Evolutionary conservation across 1,139 yeast genomes (phyloP).

Genomic region (Protomyces pachydermus): DNA sequence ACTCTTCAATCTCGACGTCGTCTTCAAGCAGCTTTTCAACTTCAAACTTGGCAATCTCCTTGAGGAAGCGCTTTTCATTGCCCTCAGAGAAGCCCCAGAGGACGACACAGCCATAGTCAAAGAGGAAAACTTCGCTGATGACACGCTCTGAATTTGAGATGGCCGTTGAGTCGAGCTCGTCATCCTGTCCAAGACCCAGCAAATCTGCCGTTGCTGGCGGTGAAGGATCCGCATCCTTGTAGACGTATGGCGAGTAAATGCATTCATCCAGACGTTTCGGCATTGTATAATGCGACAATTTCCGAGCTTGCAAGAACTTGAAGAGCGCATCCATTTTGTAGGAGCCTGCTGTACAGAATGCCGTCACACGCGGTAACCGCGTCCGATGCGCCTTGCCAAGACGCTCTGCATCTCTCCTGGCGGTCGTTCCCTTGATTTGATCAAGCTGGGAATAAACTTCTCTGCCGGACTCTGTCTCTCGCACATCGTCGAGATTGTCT

Average conservation of each 20-base stretch:
- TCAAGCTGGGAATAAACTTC: conserved; percentile 29
- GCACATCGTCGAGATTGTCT: conserved; percentile 27
- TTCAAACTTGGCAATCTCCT: conserved; percentile 81
- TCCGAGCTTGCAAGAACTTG: conserved; percentile 78
- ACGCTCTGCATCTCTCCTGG: conserved; percentile 89
- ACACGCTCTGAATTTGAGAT: conserved; percentile 48
- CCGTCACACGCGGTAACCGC: conserved; percentile 74
- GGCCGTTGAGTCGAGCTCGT: conserved; percentile 71
- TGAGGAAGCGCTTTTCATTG: conserved; percentile 78
- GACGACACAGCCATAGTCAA: conserved; percentile 91
- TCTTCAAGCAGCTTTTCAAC: conserved; percentile 60
- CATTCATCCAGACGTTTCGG: conserved; percentile 93
- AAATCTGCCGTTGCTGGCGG: conserved; percentile 35
- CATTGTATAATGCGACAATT: conserved; percentile 57
- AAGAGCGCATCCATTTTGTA: conserved; percentile 81
- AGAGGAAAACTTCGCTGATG: conserved; percentile 72
- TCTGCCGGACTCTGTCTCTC: conserved; percentile 30
- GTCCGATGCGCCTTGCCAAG: conserved; percentile 81
- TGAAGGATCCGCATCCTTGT: conserved; percentile 36
- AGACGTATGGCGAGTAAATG: conserved; percentile 27
- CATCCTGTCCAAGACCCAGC: conserved; percentile 57
- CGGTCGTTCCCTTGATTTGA: conserved; percentile 81
- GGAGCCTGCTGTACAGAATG: conserved; percentile 91
- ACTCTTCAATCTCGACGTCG: conserved; percentile 89
- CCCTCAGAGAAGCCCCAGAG: conserved; percentile 88